phyloP scores from a whole-genome alignment of 1,139 yeast species.

The Yamadazyma sp. region DNA sequence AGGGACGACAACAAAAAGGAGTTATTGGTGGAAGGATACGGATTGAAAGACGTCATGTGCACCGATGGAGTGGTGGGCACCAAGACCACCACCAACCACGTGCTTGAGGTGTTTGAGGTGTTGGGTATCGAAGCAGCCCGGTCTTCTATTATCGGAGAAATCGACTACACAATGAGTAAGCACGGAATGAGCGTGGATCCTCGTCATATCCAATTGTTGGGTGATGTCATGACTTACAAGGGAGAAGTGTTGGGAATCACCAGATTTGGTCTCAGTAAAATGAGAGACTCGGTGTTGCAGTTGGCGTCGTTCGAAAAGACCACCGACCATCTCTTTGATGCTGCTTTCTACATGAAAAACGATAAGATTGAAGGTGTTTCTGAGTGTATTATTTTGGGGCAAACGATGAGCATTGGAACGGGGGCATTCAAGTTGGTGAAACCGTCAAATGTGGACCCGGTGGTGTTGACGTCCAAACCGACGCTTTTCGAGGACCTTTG shows the following conservation, averaged over 20 bases:
- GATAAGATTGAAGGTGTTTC: conserved; percentile 97
- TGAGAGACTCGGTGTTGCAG: conserved; percentile 97
- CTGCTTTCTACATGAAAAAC: conserved; percentile 95
- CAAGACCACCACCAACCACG: conserved; percentile 86
- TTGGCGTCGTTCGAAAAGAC: conserved; percentile 98
- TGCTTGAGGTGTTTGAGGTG: conserved; percentile 83
- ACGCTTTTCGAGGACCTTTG: conserved; percentile 55
- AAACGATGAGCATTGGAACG: conserved; percentile 96
- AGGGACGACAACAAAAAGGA: conserved; percentile 85
- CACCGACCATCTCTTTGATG: conserved; percentile 96
- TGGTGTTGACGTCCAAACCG: conserved; percentile 49
- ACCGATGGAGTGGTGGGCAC: conserved; percentile 95
- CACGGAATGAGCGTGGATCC: conserved; percentile 99
- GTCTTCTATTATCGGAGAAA: conserved; percentile 86
- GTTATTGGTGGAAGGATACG: conserved; percentile 95
- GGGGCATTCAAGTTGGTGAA: conserved; percentile 90
- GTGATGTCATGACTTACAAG: conserved; percentile 98
- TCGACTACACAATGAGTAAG: conserved; percentile 96
- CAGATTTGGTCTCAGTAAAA: conserved; percentile 94
- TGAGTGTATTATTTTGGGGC: conserved; percentile 96
- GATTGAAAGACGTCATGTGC: conserved; percentile 92
- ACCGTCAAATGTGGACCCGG: conserved; percentile 41
- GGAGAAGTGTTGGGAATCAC: conserved; percentile 99
- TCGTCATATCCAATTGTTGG: conserved; percentile 94
- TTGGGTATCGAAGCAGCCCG: conserved; percentile 98